Evolutionary conservation across 257 asterid genomes (phyloP), one percentile per base, ranked within the genome.

Genomic region (Hygrophila difformis): DNA sequence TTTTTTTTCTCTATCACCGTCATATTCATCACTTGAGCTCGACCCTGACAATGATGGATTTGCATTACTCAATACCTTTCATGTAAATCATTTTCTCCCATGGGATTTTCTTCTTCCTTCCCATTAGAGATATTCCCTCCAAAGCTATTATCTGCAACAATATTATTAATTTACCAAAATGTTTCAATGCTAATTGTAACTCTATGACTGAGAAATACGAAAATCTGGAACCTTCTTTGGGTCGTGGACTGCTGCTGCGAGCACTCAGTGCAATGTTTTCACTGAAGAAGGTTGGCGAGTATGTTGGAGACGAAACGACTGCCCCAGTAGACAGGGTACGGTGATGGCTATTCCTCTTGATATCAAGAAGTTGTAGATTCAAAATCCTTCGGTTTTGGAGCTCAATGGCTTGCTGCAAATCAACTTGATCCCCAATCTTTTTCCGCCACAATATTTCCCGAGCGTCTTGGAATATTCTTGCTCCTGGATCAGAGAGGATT

Each of bases 361-460:
- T 73, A 48, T 81, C 87, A 18, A 77, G 81, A 65, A 81, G 84
- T 38, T 77, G 84, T 10, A 81, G 66, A 39, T 67, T 56, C 78
- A 77, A 46, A 0, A 81, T 51, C 38, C 88, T 67, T 67, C 82
- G 15, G 39, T 69, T 81, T 48, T 77, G 88, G 4, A 81, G 71
- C 14, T 81, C 93, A 43, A 81, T 72, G 7, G 79, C 93, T 41
- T 77, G 81, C 40, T 77, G 81, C 50, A 81, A 42, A 58, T 80
- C 80, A 12, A 18, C 44, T 12, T 39, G 8, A 15, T 77, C 87
- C 57, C 77, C 87, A n/a, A 77, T 40, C 54, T 80, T 80, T 54
- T 76, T 73, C 68, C 84, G 69, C 92, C 76, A 80, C 7, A 79
- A 19, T 65, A 71, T 60, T 51, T 81, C 87, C 29, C 65, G 82